Base-by-base conservation (phyloP, 1,139 yeast species). In the Arxiozyma slooffiae region DNA sequence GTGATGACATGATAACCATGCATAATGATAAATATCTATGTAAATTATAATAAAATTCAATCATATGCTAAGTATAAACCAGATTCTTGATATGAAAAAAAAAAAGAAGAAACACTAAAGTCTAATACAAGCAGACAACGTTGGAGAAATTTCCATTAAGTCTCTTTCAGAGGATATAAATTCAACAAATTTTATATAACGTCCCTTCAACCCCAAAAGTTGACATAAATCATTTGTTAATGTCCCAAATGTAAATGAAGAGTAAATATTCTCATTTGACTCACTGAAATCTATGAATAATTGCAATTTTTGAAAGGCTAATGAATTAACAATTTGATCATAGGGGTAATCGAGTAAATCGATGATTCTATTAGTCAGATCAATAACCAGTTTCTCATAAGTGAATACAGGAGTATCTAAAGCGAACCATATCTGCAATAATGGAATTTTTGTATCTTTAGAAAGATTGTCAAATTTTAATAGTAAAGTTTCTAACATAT, bases 341-440 rank as follows among this genome's bases (percentile, higher is more conserved):
- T 34, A 34, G 4, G 45, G 45, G 16, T 42, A 42, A 42, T 42
- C 11, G 4, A 42, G 3, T 30, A 42, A 9, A 34, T 42, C 24
- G 16, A 42, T 42, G 6, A 42, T 42, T 30, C 36, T 42, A 24
- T 42, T 42, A 17, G 45, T 21, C 30, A 42, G 9, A 20, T 20
- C 16, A 24, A 34, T 24, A 4, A 42, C 17, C 7, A 42, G 22
- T 16, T 22, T 14, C n/a, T 42, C 30, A 21, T 42, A 42, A 4
- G 21, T 30, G n/a, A 26, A 34, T 7, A 42, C n/a, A 18, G 38
- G 45, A 14, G 37, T 4, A 30, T 42, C 38, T 20, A 30, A 20
- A 11, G 38, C 20, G 21, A 42, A 42, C 45, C 45, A 42, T 14
- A 42, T 42, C 14, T 42, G 45, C n/a, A 42, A 34, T 20, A 42